Base-by-base conservation (phyloP, 177 flowering plant genomes). In the Vitis hybrid region DNA sequence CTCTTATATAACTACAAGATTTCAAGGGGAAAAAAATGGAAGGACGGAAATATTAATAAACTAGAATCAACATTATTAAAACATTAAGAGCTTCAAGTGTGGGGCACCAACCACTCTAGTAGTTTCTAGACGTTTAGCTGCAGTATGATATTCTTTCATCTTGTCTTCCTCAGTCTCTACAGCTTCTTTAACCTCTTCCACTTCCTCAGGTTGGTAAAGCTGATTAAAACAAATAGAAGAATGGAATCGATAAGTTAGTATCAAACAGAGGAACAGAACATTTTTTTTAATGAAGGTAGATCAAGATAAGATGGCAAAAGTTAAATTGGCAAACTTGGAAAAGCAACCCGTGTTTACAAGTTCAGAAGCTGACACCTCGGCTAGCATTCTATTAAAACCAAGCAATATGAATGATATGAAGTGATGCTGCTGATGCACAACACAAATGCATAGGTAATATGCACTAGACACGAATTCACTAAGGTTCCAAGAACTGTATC, bases 141-240 rank as follows among this genome's bases (percentile, higher is more conserved):
- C 99, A 18, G 77, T 72, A 76, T 84, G 81, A 80, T 86, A 93
- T 74, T 92, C 97, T 76, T 84, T 88, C 83, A 82, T 86, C 77
- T 62, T 78, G 72, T 84, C 93, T 70, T 85, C 91, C 67, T 74
- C 80, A 17, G 85, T 78, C 71, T 78, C 75, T 69, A 73, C 74
- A 56, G 84, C 93, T n/a, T 84, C 92, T 74, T 82, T 84, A 55
- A 90, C 91, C 70, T 78, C 86, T 80, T 93, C 91, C 50, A 63
- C 90, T 75, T 92, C 97, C 80, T 79, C 78, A 6, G 82, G 89
- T 73, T 87, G 86, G 79, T 86, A 84, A 55, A 93, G 84, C 99
- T 96, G 85, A 71, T 39, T 7, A 75, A 71, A 73, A 15, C n/a
- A 69, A 21, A 9, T 21, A 64, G 56, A 70, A 51, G 13, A 51